phyloP scores from a whole-genome alignment of 495 filamentous ascomycete species.

The Xylaria palmicola region DNA sequence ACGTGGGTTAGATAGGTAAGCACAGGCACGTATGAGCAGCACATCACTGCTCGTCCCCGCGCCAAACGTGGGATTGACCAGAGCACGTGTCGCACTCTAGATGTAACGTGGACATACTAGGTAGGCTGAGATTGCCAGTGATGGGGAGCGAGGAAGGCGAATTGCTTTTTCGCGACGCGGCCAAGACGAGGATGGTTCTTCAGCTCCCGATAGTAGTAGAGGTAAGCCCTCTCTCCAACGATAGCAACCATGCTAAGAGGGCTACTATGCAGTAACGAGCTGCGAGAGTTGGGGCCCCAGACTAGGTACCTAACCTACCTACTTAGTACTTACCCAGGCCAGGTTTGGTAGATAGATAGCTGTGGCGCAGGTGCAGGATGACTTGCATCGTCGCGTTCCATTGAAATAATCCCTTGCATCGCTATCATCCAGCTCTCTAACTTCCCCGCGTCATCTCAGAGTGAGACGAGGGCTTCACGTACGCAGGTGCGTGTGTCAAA shows the following conservation, averaged over 20 bases:
- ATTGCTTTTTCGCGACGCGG: background rate
- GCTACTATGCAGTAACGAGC: no score
- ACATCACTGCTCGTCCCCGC: no score
- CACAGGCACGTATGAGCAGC: no score
- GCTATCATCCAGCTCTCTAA: background rate
- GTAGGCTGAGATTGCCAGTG: background rate
- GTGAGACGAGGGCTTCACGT: no score
- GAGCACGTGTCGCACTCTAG: background rate
- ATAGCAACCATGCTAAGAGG: no score
- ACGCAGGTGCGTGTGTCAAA: background rate
- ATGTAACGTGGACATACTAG: background rate
- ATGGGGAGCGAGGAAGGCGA: background rate
- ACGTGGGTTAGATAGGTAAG: no score
- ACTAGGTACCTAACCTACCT: no score
- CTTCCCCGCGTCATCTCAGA: no score
- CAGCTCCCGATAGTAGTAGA: background rate
- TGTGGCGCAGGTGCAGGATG: constrained; percentile 10
- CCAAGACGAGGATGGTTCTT: background rate
- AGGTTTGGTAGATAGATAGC: no score
- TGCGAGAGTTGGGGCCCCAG: no score
- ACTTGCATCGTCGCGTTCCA: background rate
- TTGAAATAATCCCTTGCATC: constrained; percentile 12
- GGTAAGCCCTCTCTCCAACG: background rate
- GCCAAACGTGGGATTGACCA: background rate
- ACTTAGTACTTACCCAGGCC: no score